Base-by-base conservation (phyloP, 345 rosid species). In the Raphanus sativus region DNA sequence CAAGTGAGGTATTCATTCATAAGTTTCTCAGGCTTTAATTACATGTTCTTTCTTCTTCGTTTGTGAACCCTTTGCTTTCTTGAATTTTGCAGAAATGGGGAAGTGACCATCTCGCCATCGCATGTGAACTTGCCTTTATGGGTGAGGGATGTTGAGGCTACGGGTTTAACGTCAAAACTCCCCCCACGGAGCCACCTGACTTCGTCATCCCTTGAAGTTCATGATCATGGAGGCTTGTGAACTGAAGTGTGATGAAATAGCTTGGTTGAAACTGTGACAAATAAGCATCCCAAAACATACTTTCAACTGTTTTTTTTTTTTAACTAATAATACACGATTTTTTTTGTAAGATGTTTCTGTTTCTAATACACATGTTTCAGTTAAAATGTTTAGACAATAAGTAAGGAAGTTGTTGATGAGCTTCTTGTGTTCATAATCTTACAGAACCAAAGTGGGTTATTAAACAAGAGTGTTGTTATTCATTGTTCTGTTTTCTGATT, bases 91-190 rank as follows among this genome's bases (percentile, higher is more conserved):
- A 94, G 99, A 89, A 81, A 73, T 95, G 92, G 91, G 97, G 98
- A 74, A 95, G 98, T 21, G 97, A 95, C 81, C 99, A 95, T 84
- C 99, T 95, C 58, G 97, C 99, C 50, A 87, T 94, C 56, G 98
- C 83, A 40, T 92, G 97, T 36, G 99, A 92, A 77, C 84, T 95
- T 70, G 96, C 89, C 59, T 90, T 90, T 75, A 75, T 79, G 32
- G 86, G 83, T 36, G 80, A 79, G 13, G 74, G 71, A 64, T 10
- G 10, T 9, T 36, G 59, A 79, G 70, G 9, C 32, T 32, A 60
- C 34, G 3, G 68, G 33, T 69, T 8, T n/a, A 62, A 15, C 42
- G 1, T 6, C 6, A 10, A 7, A 58, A 21, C 3, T 10, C 52
- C 52, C 6, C 6, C 11, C 62, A 24, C 30, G 17, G 8, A 33